A percentile compares a stretch with the other conserved stretches of the same genome.
Conservation (phyloP, 768 basidiomycete genomes). For the Lactarius quietus region DNA sequence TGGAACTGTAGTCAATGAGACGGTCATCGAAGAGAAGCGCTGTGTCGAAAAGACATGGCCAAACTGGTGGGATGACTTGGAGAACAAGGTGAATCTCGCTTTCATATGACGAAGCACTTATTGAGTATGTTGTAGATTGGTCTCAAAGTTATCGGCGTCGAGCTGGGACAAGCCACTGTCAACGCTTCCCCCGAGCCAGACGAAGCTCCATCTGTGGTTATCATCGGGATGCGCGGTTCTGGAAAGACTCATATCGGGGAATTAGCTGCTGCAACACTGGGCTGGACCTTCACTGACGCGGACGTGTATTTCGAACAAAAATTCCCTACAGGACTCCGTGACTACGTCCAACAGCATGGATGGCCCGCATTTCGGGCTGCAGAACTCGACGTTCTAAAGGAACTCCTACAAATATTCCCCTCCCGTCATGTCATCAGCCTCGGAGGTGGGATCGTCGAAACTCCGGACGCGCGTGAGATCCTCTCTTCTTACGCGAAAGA, state of each 20-base stretch:
- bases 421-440: conserved; percentile 77
- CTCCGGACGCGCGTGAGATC: conserved; percentile 63
- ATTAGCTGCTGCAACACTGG: conserved; percentile 68
- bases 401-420: conserved; percentile 56
- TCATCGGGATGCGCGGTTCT: conserved; percentile 96
- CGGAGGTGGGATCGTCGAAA: conserved; percentile 94
- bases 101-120: background rate
- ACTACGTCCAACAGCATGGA: conserved; percentile 77
- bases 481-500: conserved; percentile 60
- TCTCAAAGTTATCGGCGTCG: conserved; percentile 80
- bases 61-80: conserved; percentile 98
- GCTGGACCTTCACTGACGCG: conserved; percentile 79
- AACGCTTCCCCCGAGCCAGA: conserved; percentile 41
- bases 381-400: conserved; percentile 65
- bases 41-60: conserved; percentile 99
- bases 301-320: conserved; percentile 72
- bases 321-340: conserved; percentile 56
- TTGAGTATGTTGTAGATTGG: conserved; percentile 63
- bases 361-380: conserved; percentile 88
- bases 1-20: conserved; percentile 65
- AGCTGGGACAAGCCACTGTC: conserved; percentile 48
- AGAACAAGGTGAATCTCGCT: conserved; percentile 71
- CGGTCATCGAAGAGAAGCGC: conserved; percentile 89
- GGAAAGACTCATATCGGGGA: conserved; percentile 90
- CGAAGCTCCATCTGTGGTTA: conserved; percentile 56